Evolutionary conservation across 108 stramenopile genomes (phyloP), one percentile per base, ranked within the genome.

Genomic region (Cyclotella sp.): DNA sequence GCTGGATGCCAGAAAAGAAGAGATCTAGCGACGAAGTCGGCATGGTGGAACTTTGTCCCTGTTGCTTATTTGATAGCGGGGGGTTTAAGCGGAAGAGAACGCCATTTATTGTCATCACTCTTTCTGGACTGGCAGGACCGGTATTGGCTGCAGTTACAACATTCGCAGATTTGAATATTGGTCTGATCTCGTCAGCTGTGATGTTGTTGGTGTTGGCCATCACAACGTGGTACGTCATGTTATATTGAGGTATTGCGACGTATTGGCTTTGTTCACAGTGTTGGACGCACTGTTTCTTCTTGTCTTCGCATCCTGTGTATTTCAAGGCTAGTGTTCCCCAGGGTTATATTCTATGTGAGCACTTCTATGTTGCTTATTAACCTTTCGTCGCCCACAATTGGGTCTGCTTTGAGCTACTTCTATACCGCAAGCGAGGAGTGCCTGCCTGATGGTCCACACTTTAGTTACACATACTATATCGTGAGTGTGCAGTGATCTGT

Each of bases 1-100:
- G 83, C 1, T 84, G 83, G 83, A 79, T 84, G 9, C 83, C 83
- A 12, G 83, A 84, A 39, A 80, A 63, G 78, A 76, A 80, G 42
- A 45, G 83, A 13, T 67, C 73, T 0, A 44, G 43, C 42, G 30
- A 63, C 27, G 83, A 84, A 45, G 30, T 44, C 15, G 83, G 83
- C 6, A 80, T 84, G 78, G 29, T 29, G 30, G 75, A 69, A 52
- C 42, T 80, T 15, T 84, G 83, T 51, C 45, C 62, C 13, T 55
- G 78, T 1, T 79, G 73, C 61, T 47, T 84, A 39, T 84, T 80
- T 66, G 78, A 84, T 47, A 45, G 29, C 13, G 82, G 82, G 49
- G 52, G 54, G 18, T 83, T 83, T 52, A 28, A 47, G 22, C 77
- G 79, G 40, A 83, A 83, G 57, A 79, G 41, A 53, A 63, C 58